phyloP scores from a whole-genome alignment of 495 filamentous ascomycete genomes.

The Filosporella fistucella region DNA sequence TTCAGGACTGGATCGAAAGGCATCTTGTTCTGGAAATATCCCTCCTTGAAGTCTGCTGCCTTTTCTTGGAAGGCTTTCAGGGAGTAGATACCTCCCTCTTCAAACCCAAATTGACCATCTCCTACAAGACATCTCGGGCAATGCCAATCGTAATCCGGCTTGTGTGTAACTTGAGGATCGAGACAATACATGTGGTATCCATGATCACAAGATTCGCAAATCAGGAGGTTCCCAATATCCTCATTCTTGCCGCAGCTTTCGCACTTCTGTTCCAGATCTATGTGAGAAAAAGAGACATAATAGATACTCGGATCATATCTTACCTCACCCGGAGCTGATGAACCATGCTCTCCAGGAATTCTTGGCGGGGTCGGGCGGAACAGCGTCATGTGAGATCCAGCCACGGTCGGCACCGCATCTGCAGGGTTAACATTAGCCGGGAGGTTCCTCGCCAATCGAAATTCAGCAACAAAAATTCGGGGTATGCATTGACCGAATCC shows the following conservation, averaged over 20 bases:
- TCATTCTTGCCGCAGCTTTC: conserved; percentile 84
- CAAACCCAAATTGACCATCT: conserved; percentile 95
- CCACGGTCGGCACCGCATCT: conserved; percentile 86
- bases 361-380: conserved; percentile 77
- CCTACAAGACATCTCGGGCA: conserved; percentile 94
- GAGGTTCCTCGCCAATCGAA: conserved; percentile 32
- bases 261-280: conserved; percentile 58
- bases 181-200: conserved; percentile 87
- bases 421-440: conserved; percentile 26
- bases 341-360: conserved; percentile 60
- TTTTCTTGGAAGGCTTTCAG: conserved; percentile 96
- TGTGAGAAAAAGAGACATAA: conserved; percentile 8
- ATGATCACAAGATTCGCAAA: conserved; percentile 92
- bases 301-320: conserved; percentile 17
- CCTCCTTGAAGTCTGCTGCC: conserved; percentile 88
- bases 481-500: conserved; percentile 12
- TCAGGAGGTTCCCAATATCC: conserved; percentile 60
- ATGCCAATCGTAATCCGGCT: conserved; percentile 90
- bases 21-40: conserved; percentile 88
- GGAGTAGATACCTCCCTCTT: conserved; percentile 95
- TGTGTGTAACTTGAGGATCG: conserved; percentile 74
- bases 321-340: conserved; percentile 73
- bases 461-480: not conserved
- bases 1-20: conserved; percentile 82
- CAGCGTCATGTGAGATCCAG: conserved; percentile 94